Evolutionary conservation across 495 filamentous ascomycete species (phyloP).

Genomic region (Aspergillus baeticus): DNA sequence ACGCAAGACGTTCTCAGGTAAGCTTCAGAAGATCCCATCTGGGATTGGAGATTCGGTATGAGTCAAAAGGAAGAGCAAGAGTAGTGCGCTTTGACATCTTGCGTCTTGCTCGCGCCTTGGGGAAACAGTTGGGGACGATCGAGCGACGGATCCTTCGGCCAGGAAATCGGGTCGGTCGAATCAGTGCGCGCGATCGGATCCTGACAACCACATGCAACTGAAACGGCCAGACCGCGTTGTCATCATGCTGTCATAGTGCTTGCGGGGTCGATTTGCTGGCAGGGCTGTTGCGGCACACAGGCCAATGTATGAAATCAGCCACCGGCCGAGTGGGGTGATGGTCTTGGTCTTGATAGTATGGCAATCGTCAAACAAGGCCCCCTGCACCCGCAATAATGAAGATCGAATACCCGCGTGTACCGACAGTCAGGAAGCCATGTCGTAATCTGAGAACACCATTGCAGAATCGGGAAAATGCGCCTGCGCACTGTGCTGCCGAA

Average conservation of each 20-base stretch:
- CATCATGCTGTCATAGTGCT: constrained; percentile 19
- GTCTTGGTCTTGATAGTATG: constrained; percentile 8
- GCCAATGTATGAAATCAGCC: constrained; percentile 14
- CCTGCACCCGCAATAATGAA: constrained; percentile 10
- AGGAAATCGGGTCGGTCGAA: constrained; percentile 3
- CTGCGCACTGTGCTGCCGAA: constrained; percentile 18
- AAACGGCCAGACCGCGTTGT: constrained; percentile 11
- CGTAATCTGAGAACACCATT: constrained; percentile 18
- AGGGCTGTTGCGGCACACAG: constrained; percentile 10
- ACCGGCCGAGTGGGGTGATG: constrained; percentile 10
- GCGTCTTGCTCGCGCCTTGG: background rate
- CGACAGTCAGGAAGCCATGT: constrained; percentile 11
- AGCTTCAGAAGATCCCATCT: constrained; percentile 7
- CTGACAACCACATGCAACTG: constrained; percentile 17
- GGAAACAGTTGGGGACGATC: constrained; percentile 1
- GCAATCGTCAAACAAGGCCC: constrained; percentile 9
- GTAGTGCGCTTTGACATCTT: constrained; percentile 19
- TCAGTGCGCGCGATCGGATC: constrained; percentile 7
- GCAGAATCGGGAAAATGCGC: constrained; percentile 21
- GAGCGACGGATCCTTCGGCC: constrained; percentile 1
- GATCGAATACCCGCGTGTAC: constrained; percentile 15
- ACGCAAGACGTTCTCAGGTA: constrained; percentile 9
- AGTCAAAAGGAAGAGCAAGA: constrained; percentile 1
- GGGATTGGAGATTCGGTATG: background rate
- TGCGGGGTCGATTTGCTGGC: constrained; percentile 18